A percentile compares a stretch with the other conserved stretches of the same genome.
Conservation (phyloP, 2,329 filamentous ascomycete species). For the Myriosclerotinia curreyana region DNA sequence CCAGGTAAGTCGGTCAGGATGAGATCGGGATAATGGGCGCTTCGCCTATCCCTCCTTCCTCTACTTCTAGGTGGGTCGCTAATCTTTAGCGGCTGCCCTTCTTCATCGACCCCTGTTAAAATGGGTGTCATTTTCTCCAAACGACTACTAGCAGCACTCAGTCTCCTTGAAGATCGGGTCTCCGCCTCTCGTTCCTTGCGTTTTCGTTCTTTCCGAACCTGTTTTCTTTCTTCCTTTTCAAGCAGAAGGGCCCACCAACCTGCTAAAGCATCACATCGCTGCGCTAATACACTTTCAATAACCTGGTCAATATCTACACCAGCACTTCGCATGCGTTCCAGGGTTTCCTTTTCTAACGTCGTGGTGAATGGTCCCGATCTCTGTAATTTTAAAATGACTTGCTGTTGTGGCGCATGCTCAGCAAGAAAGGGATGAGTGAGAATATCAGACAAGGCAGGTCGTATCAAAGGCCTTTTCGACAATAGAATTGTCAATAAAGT, state of each 20-base stretch:
- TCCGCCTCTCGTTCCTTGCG: conserved; percentile 82
- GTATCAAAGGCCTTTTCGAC: conserved; percentile 82
- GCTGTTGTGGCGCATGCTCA: conserved; percentile 83
- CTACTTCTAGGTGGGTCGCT: conserved; percentile 62
- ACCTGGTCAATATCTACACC: conserved; percentile 93
- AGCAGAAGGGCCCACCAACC: conserved; percentile 96
- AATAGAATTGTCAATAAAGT: conserved; percentile 75
- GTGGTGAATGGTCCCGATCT: conserved; percentile 82
- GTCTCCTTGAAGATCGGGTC: conserved; percentile 70
- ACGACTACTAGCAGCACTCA: conserved; percentile 87
- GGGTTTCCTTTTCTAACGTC: conserved; percentile 79
- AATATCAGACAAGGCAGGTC: conserved; percentile 81
- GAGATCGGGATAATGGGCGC: conserved; percentile 61
- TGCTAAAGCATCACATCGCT: conserved; percentile 83
- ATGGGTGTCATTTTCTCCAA: conserved; percentile 77
- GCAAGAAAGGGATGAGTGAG: conserved; percentile 82
- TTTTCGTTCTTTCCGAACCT: conserved; percentile 73
- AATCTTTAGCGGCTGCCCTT: conserved; percentile 51
- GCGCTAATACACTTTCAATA: conserved; percentile 87
- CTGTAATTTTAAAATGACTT: conserved; percentile 80
- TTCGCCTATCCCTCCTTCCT: conserved; percentile 75
- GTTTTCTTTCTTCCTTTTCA: conserved; percentile 91
- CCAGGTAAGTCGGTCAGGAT: conserved; percentile 72
- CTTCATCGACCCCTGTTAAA: conserved; percentile 75
- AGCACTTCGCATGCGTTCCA: conserved; percentile 88